phyloP scores from a whole-genome alignment of 1,284 basidiomycete genomes.

The Leccinum griseonigrum region DNA sequence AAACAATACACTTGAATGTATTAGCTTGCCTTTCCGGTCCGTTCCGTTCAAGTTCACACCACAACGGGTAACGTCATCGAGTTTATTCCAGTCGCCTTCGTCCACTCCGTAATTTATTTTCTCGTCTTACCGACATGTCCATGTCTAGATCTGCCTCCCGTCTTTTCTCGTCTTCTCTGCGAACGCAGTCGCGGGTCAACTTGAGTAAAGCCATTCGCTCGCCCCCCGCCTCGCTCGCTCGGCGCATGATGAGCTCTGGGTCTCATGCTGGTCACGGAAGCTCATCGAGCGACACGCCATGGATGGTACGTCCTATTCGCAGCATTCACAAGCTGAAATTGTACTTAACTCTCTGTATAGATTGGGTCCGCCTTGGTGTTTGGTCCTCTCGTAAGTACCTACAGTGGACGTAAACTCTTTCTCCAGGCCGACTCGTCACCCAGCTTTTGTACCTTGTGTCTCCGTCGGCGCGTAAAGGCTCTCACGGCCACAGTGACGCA shows the following conservation, averaged over 20 bases:
- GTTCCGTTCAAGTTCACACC: conserved; percentile 32
- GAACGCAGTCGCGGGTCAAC: conserved; percentile 12
- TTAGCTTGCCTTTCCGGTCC: conserved; percentile 22
- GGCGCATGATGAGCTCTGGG: conserved; percentile 29
- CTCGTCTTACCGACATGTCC: conserved; percentile 15
- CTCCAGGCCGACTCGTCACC: background rate
- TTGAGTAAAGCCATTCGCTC: conserved; percentile 9
- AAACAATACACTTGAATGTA: too few relatives aligned
- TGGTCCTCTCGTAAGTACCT: conserved; percentile 28
- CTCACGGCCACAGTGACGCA: conserved; percentile 19
- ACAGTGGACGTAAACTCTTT: background rate
- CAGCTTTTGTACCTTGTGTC: conserved; percentile 34
- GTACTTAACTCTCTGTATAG: conserved; percentile 11
- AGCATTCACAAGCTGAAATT: background rate
- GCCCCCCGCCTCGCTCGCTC: conserved; percentile 12
- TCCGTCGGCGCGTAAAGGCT: conserved; percentile 24
- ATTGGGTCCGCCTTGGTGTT: conserved; percentile 34
- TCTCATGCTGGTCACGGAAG: conserved; percentile 22
- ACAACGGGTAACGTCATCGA: conserved; percentile 25
- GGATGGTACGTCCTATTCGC: conserved; percentile 27
- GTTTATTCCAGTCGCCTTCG: conserved; percentile 19
- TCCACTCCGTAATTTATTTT: conserved; percentile 11
- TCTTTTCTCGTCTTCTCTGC: conserved; percentile 16
- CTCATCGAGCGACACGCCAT: conserved; percentile 22
- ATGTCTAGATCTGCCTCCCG: conserved; percentile 17